Evolutionary conservation across 2,329 filamentous ascomycete genomes (phyloP), one percentile per base, ranked within the genome.

Genomic region (Juglanconis oblonga): DNA sequence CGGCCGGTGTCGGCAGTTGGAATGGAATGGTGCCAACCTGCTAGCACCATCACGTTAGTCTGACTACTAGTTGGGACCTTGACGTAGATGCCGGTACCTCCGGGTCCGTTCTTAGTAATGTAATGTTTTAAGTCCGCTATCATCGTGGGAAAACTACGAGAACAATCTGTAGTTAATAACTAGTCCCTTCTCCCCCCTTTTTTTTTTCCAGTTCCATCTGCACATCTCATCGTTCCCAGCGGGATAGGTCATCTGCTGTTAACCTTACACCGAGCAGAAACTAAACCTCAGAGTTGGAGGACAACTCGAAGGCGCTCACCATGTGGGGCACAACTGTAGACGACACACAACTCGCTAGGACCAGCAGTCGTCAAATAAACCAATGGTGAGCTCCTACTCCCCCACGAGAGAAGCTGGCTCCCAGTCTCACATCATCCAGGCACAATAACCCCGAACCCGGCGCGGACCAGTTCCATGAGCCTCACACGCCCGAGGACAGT

Each of bases 321-420:
- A 62, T 62, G 59, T 62, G 59, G 59, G 55, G 45, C 45, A 55
- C 55, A 5, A 55, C 45, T 1, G 40, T 62, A 6, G 59, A 62
- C 51, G 59, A 62, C 35, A 29, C 55, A 8, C 48, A 55, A 11
- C 11, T 58, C 36, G 29, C 55, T 1, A 13, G 42, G 14, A 17
- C 59, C 10, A 56, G 52, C 4, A 62, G 51, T 17, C 56, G 52
- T n/a, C 55, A 58, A 14, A 53, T 48, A 9, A 62, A 62, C 36
- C 59, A 62, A 38, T 62, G 31, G 44, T 47, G 9, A 47, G 44
- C 17, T 47, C 3, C 4, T 47, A 47, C 17, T 29, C 1, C 5
- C 14, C 5, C 24, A 24, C 24, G 24, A 24, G 24, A 17, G 13
- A 17, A 8, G 1, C 44, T 29, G 4, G n/a, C 9, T 7, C 17